These are phyloP conservation scores for Cercospora citrullina DNA, from an alignment of 2,329 filamentous ascomycete species.

Conservation along the genomic window DNA sequence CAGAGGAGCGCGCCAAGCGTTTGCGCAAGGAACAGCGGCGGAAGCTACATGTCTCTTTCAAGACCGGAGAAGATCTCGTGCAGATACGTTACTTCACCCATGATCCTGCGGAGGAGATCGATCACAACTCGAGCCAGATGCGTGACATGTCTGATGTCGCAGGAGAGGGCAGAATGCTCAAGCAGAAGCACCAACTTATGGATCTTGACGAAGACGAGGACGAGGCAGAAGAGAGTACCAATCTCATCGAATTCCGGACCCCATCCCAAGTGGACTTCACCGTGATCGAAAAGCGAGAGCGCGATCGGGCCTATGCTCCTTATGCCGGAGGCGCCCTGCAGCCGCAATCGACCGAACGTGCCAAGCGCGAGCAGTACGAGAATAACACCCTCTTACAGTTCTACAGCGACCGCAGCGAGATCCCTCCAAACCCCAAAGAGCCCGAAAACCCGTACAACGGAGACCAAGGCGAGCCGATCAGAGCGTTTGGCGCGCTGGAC, in stretches of 20 bases:
- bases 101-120: constrained; percentile 69
- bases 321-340: constrained; percentile 47
- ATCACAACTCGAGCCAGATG: constrained; percentile 66
- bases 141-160: constrained; percentile 72
- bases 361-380: constrained; percentile 48
- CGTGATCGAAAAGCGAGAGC: constrained; percentile 43
- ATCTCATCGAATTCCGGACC: constrained; percentile 49
- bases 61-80: constrained; percentile 65
- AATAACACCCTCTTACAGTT: constrained; percentile 50
- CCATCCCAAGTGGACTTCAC: constrained; percentile 47
- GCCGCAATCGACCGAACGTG: constrained; percentile 46
- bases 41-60: constrained; percentile 70
- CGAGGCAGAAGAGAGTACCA: constrained; percentile 55
- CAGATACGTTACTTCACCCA: constrained; percentile 70
- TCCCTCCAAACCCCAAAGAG: constrained; percentile 50
- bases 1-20: constrained; percentile 66
- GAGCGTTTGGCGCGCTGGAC: constrained; percentile 43
- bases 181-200: constrained; percentile 62
- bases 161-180: constrained; percentile 59
- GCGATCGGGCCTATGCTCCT: constrained; percentile 47
- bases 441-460: constrained; percentile 43
- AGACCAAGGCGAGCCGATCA: constrained; percentile 31
- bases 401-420: constrained; percentile 48
- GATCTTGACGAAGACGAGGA: constrained; percentile 63
- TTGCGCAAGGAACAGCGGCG: constrained; percentile 71